Evolutionary conservation across 2,329 filamentous ascomycete species (phyloP).

Genomic region (Chaetomiaceae sp.): DNA sequence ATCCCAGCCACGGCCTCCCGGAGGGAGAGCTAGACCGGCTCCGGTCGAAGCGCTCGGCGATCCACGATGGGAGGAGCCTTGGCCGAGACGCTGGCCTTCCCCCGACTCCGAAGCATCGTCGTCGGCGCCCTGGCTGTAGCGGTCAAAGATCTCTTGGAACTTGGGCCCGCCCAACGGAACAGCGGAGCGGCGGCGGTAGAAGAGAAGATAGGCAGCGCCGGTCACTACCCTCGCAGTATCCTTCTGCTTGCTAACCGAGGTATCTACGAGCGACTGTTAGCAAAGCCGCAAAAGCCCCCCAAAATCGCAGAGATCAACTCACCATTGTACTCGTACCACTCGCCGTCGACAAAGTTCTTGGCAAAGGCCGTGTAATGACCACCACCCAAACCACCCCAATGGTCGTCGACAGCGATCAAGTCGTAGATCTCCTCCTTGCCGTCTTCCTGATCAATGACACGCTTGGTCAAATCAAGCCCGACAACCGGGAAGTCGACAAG

Average conservation of each 20-base stretch:
- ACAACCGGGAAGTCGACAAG: constrained; percentile 88
- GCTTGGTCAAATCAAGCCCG: constrained; percentile 72
- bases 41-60: constrained; percentile 81
- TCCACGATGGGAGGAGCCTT: constrained; percentile 77
- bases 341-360: constrained; percentile 80
- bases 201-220: constrained; percentile 81
- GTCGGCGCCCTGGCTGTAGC: constrained; percentile 48
- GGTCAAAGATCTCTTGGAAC: constrained; percentile 65
- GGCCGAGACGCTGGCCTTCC: constrained; percentile 84
- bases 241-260: constrained; percentile 58
- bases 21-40: constrained; percentile 71
- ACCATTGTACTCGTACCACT: constrained; percentile 99
- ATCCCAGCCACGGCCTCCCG: constrained; percentile 56
- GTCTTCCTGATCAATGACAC: constrained; percentile 74
- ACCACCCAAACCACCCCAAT: constrained; percentile 87
- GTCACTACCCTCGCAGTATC: constrained; percentile 63
- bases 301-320: constrained; percentile 33
- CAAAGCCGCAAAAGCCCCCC: background rate
- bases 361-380: constrained; percentile 95
- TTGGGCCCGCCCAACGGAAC: constrained; percentile 72
- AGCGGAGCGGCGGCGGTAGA: constrained; percentile 83
- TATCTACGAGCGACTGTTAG: constrained; percentile 57
- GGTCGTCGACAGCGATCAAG: constrained; percentile 91
- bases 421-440: constrained; percentile 85
- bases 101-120: constrained; percentile 52